Conservation (phyloP, 441 rosid genomes). For the Populus tomentosa region DNA sequence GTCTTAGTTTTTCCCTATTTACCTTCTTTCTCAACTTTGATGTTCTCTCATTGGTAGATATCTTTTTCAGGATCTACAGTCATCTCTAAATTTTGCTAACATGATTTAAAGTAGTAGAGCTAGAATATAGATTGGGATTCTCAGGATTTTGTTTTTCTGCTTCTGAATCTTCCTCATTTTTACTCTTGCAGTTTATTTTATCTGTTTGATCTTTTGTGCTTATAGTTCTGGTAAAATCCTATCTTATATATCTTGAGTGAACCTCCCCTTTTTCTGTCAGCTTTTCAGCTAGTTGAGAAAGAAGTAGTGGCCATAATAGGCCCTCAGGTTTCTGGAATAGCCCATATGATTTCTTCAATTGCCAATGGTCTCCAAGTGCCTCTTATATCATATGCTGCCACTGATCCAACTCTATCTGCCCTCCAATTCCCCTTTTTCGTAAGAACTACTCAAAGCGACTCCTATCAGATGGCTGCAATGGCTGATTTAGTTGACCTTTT, state of each 20-base stretch:
- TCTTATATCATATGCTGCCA: constrained; percentile 75
- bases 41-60: neutral
- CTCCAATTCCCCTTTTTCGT: constrained; percentile 75
- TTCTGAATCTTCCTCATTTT: neutral
- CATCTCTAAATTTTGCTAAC: neutral
- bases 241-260: neutral
- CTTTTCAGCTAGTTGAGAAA: constrained; percentile 55
- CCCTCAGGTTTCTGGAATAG: constrained; percentile 73
- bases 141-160: neutral
- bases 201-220: neutral
- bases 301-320: constrained; percentile 73
- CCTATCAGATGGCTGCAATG: constrained; percentile 75
- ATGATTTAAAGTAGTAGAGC: neutral
- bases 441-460: constrained; percentile 68
- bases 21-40: neutral
- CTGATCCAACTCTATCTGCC: constrained; percentile 88
- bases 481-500: constrained; percentile 54
- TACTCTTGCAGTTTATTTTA: neutral
- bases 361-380: constrained; percentile 72
- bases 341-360: constrained; percentile 61
- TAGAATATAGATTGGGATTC: too few relatives aligned
- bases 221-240: neutral
- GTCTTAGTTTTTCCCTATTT: neutral
- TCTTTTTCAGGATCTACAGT: too few relatives aligned
- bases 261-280: constrained; percentile 36